These are phyloP conservation scores for Verticillium isaacii DNA, from an alignment of 2,329 filamentous ascomycete species.

Conservation along the genomic window DNA sequence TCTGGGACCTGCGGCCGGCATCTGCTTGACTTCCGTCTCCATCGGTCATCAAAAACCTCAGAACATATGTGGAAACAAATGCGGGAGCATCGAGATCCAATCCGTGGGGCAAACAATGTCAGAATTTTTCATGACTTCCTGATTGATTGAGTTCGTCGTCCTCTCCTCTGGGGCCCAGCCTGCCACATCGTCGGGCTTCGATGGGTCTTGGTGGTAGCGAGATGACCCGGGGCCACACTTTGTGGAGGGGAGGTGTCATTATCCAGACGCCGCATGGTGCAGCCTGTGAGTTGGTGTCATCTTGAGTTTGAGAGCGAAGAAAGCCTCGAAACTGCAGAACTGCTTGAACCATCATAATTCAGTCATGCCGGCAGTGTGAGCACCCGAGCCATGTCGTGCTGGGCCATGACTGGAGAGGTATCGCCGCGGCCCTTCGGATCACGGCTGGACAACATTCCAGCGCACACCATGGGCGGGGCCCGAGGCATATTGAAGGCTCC, in stretches of 20 bases:
- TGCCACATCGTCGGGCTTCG: not conserved
- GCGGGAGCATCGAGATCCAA: not conserved
- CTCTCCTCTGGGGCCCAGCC: not conserved
- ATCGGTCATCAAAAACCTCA: not conserved
- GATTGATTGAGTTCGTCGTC: not conserved
- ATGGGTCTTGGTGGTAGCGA: not conserved
- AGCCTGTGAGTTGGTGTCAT: not conserved
- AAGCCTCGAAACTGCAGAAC: not conserved
- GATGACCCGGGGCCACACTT: not conserved
- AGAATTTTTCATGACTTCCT: not conserved
- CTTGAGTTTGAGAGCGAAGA: not conserved
- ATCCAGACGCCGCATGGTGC: not conserved
- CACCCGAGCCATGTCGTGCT: too few species aligned
- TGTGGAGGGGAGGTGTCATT: not conserved
- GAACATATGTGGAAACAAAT: not conserved
- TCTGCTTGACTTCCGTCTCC: not conserved
- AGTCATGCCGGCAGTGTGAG: too few species aligned
- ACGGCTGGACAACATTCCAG: too few species aligned
- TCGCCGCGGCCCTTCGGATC: too few species aligned
- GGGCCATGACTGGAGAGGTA: too few species aligned
- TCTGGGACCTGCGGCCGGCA: not conserved
- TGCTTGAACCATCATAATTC: not conserved
- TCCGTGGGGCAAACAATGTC: not conserved
- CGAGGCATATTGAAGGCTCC: too few species aligned
- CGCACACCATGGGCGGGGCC: too few species aligned